Conservation (phyloP, 495 filamentous ascomycete species). For the Articulospora tetracladia region DNA sequence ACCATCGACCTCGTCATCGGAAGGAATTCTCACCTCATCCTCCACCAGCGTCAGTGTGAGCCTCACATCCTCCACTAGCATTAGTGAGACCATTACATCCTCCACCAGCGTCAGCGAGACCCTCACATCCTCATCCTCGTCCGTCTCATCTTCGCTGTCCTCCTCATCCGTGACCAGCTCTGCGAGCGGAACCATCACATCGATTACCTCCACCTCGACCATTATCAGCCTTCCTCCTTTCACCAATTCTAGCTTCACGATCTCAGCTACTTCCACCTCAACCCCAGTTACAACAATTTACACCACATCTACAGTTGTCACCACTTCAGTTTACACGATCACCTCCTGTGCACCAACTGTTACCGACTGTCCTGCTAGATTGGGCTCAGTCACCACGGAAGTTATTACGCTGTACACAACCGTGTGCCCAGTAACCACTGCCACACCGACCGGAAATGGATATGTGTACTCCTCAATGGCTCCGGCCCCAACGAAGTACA, state of each 20-base stretch:
- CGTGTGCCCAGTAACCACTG: constrained; percentile 46
- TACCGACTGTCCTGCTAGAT: constrained; percentile 28
- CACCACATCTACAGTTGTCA: constrained; percentile 9
- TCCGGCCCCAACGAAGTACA: not conserved
- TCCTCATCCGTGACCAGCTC: no score
- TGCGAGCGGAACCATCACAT: not conserved
- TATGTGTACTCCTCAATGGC: not conserved
- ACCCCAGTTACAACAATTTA: constrained; percentile 39
- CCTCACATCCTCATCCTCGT: not conserved
- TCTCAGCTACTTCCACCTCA: constrained; percentile 49
- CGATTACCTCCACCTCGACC: constrained; percentile 38
- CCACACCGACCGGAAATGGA: constrained; percentile 51
- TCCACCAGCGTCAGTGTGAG: not conserved
- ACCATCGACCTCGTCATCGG: not conserved
- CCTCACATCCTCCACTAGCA: not conserved
- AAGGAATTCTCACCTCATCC: not conserved
- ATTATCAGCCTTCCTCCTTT: constrained; percentile 46
- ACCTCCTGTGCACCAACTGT: constrained; percentile 11
- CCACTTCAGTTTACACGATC: constrained; percentile 9
- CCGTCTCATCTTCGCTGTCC: not conserved
- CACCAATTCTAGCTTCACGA: constrained; percentile 51
- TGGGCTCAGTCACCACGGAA: constrained; percentile 38
- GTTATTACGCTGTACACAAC: constrained; percentile 37
- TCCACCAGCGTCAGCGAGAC: not conserved
- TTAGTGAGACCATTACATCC: not conserved